phyloP scores from a whole-genome alignment of 2,329 filamentous ascomycete species.

The Diplocarpon rosae region DNA sequence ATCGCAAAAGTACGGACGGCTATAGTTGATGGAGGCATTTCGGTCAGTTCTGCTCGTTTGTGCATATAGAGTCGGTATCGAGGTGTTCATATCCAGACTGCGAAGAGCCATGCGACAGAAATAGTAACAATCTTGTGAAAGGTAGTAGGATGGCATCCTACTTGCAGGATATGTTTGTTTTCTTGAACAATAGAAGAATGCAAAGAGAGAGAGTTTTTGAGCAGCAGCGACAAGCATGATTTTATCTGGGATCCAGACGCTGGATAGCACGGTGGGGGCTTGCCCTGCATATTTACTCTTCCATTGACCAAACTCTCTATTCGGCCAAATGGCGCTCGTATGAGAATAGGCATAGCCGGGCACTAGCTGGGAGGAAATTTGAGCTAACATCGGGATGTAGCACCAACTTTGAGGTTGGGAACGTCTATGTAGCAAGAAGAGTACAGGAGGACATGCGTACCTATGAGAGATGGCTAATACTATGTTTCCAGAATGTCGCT shows the following conservation, averaged over 20 bases:
- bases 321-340: constrained; percentile 23
- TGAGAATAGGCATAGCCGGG: constrained; percentile 14
- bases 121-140: constrained; percentile 85
- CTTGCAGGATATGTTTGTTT: constrained; percentile 2
- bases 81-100: constrained; percentile 72
- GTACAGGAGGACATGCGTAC: constrained; percentile 4
- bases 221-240: constrained; percentile 12
- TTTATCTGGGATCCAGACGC: constrained; percentile 17
- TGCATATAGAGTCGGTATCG: constrained; percentile 64
- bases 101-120: constrained; percentile 85
- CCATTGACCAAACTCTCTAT: constrained; percentile 9
- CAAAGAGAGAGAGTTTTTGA: constrained; percentile 2
- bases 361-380: constrained; percentile 15
- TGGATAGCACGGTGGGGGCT: constrained; percentile 11
- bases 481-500: constrained; percentile 2
- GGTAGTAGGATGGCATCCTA: constrained; percentile 66
- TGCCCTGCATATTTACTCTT: constrained; percentile 19
- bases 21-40: constrained; percentile 47
- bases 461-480: constrained; percentile 7
- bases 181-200: neutral
- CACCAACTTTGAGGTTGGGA: constrained; percentile 14
- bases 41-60: constrained; percentile 39
- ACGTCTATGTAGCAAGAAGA: constrained; percentile 1
- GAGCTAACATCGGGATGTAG: constrained; percentile 14
- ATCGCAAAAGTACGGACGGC: constrained; percentile 61